Evolutionary conservation across 2,329 filamentous ascomycete species (phyloP).

Genomic region (Colletotrichum siamense): DNA sequence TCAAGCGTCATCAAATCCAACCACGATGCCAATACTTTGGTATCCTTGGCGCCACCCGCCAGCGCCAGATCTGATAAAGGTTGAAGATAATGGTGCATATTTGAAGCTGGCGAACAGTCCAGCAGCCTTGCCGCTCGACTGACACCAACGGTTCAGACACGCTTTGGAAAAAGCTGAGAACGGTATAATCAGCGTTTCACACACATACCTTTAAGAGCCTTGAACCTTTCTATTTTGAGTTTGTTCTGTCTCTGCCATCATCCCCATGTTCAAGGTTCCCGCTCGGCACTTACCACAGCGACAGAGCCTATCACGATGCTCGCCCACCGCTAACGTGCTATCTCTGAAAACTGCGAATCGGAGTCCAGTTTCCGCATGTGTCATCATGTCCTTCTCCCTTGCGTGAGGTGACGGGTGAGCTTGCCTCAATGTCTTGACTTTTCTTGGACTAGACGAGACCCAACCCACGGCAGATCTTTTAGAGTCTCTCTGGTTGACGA

Average conservation of each 20-base stretch:
- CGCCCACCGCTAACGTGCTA: neutral
- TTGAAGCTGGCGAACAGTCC: neutral
- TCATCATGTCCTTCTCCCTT: neutral
- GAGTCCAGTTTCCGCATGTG: neutral
- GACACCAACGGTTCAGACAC: neutral
- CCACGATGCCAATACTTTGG: neutral
- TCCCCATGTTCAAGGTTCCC: neutral
- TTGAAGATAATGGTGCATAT: neutral
- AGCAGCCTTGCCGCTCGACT: neutral
- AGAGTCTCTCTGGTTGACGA: neutral
- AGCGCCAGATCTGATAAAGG: neutral
- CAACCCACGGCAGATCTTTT: neutral
- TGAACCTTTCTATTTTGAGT: conserved; percentile 18
- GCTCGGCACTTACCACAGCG: conserved; percentile 7
- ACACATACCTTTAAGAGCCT: neutral
- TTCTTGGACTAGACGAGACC: neutral
- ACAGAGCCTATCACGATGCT: neutral
- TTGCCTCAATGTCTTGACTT: neutral
- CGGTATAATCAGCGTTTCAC: neutral
- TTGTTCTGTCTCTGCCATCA: conserved; percentile 3
- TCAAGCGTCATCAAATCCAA: neutral
- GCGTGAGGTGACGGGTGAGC: neutral
- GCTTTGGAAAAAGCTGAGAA: neutral
- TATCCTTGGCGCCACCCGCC: neutral
- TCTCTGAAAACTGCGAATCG: neutral